Evolutionary conservation across 495 filamentous ascomycete species (phyloP), one percentile per base, ranked within the genome.

Genomic region (Penicillium coprophilum): DNA sequence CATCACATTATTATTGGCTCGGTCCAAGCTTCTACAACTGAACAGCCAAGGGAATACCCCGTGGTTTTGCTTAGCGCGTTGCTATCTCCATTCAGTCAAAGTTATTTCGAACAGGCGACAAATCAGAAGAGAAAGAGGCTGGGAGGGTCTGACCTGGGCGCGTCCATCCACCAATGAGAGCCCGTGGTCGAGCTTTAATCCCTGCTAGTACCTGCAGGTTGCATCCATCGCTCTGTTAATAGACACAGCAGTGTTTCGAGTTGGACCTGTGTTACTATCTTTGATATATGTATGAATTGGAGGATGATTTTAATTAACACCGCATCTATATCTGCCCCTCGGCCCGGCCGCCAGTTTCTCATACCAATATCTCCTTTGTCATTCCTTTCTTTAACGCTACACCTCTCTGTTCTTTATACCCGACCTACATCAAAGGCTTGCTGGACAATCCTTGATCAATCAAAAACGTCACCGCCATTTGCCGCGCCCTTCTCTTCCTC

Each of bases 41-140:
- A 45, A 57, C 53, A 50, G 63, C 65, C 56, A 46, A 59, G 27
- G 56, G 45, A 59, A 23, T 46, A 40, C 32, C 46, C 52, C 36
- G 56, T 43, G 67, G 64, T 67, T 67, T 67, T 53, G 59, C 55
- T 69, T 69, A 69, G 66, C 66, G 66, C 66, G 49, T 44, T 50
- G 57, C 52, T 49, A 46, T 57, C 57, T 58, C 48, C 53, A 62
- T 62, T 60, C 53, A 58, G 59, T 39, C 57, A 52, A 67, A 60
- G 48, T 62, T 38, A 55, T 52, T 63, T 57, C 45, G 19, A 30
- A n/a, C 4, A 39, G 23, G n/a, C 30, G 15, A 41, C 66, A 57
- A 69, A 66, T 69, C 23, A 50, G 10, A 52, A 31, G 3, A n/a
- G 8, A 19, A n/a, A 51, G 38, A 59, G 60, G 58, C 58, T 60